Percentiles rank a stretch among this genome's conserved stretches.
These are phyloP conservation scores for Immersiporthe knoxdaviesiana DNA, from an alignment of 2,329 filamentous ascomycete genomes.

Conservation along the genomic window DNA sequence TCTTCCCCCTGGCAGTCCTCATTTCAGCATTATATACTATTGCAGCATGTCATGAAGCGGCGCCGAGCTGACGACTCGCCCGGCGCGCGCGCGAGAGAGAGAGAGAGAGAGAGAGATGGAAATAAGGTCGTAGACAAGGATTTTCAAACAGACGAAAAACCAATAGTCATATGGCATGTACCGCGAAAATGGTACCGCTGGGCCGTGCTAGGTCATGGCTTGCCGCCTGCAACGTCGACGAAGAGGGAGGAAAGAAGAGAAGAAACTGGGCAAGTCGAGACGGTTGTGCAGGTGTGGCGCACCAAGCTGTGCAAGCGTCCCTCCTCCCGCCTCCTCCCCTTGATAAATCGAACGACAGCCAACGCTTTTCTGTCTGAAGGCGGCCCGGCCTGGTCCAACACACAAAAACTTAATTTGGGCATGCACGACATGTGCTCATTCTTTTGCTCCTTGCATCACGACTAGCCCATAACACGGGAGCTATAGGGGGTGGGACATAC, in stretches of 20 bases:
- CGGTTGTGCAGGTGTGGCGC: conserved; percentile 1
- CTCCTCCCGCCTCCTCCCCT: background rate
- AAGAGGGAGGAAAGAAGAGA: background rate
- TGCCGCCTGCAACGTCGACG: background rate
- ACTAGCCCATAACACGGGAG: background rate
- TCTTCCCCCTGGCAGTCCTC: conserved; percentile 4
- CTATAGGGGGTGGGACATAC: conserved; percentile 9
- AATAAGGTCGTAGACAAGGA: background rate
- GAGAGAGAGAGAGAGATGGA: background rate
- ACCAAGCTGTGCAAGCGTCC: no score
- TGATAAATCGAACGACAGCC: background rate
- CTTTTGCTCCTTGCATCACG: background rate
- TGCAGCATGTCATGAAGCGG: conserved; percentile 1
- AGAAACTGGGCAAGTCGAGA: background rate
- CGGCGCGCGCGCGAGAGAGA: background rate
- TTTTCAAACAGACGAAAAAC: background rate
- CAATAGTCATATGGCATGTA: background rate
- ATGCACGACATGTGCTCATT: background rate
- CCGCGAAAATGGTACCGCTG: conserved; percentile 7
- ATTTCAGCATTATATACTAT: background rate
- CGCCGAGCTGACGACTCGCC: conserved; percentile 20
- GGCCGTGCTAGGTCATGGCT: conserved; percentile 11
- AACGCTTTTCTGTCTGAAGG: background rate
- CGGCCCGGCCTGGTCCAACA: background rate
- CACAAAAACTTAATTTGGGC: conserved; percentile 1